Evolutionary conservation across 2,329 filamentous ascomycete species (phyloP).

Genomic region (Aspergillus carbonarius): DNA sequence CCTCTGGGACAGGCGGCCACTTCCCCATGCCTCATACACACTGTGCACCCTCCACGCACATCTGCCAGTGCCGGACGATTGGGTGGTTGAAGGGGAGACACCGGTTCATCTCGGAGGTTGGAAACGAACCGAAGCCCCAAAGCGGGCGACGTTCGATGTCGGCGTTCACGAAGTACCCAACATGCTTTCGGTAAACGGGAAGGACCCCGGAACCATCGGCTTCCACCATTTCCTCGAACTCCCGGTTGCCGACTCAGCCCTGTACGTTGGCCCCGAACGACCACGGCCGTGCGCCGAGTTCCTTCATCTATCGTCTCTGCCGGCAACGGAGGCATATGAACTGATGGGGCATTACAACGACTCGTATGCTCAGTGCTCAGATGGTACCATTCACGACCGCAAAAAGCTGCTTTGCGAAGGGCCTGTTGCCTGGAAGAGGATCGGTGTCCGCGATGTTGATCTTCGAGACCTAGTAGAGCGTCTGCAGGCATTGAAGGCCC

Average conservation of each 20-base stretch:
- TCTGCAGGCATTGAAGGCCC: slow-evolving; percentile 31
- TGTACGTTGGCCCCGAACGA: slow-evolving; percentile 24
- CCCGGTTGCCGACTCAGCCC: slow-evolving; percentile 39
- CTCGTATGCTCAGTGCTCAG: slow-evolving; percentile 37
- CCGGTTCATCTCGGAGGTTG: slow-evolving; percentile 26
- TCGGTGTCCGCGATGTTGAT: slow-evolving; percentile 42
- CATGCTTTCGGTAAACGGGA: slow-evolving; percentile 48
- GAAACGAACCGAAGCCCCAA: slow-evolving; percentile 27
- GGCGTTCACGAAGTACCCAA: slow-evolving; percentile 50
- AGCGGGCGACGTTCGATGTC: slow-evolving; percentile 43
- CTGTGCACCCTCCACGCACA: slow-evolving; percentile 46
- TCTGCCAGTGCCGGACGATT: slow-evolving; percentile 42
- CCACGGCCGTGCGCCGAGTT: slow-evolving; percentile 21
- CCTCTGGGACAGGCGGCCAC: slow-evolving; percentile 40
- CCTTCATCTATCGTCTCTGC: slow-evolving; percentile 25
- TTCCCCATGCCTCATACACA: slow-evolving; percentile 43
- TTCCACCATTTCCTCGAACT: slow-evolving; percentile 50
- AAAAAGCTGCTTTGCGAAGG: slow-evolving; percentile 39
- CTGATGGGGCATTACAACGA: slow-evolving; percentile 35
- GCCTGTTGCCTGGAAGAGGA: slow-evolving; percentile 40
- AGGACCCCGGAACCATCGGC: slow-evolving; percentile 48
- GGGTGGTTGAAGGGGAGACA: slow-evolving; percentile 28
- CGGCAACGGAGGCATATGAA: slow-evolving; percentile 34
- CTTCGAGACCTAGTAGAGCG: slow-evolving; percentile 35
- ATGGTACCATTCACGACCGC: slow-evolving; percentile 37